Conservation (phyloP, 208 protist species). For the Trypanosoma cruzi region DNA sequence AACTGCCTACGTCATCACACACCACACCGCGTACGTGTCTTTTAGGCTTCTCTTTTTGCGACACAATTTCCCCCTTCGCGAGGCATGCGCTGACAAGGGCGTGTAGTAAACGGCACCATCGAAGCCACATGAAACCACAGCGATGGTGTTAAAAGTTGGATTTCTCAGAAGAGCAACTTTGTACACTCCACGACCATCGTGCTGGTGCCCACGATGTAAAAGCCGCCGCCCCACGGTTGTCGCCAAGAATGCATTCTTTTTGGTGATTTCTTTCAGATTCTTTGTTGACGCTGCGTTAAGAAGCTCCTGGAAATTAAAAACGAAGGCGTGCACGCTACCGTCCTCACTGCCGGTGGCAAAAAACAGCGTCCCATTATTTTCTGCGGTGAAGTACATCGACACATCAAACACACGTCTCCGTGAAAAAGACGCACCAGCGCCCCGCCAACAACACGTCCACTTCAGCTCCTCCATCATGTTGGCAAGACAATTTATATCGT, state of each 20-base stretch:
- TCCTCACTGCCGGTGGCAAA: conserved; percentile 60
- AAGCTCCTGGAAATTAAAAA: conserved; percentile 20
- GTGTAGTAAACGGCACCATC: conserved; percentile 47
- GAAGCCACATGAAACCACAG: conserved; percentile 54
- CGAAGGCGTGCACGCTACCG: conserved; percentile 46
- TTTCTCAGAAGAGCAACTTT: conserved; percentile 39
- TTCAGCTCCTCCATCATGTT: conserved; percentile 12
- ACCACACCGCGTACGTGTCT: conserved; percentile 21
- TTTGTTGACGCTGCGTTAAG: not conserved
- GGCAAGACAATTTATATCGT: not conserved
- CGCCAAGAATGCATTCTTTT: not conserved
- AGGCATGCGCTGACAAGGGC: not conserved
- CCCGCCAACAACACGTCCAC: conserved; percentile 46
- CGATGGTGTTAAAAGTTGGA: not conserved
- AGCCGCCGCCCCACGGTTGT: not conserved
- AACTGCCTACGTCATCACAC: conserved; percentile 18
- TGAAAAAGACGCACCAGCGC: conserved; percentile 36
- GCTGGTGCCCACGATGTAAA: conserved; percentile 31
- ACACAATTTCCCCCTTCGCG: not conserved
- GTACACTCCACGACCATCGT: conserved; percentile 66
- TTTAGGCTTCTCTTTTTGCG: not conserved
- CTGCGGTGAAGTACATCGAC: conserved; percentile 17
- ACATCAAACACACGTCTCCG: conserved; percentile 75
- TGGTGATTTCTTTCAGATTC: not conserved
- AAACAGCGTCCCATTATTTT: conserved; percentile 3